Evolutionary conservation across 495 filamentous ascomycete genomes (phyloP).

Genomic region (Lasiosphaeris hirsuta): DNA sequence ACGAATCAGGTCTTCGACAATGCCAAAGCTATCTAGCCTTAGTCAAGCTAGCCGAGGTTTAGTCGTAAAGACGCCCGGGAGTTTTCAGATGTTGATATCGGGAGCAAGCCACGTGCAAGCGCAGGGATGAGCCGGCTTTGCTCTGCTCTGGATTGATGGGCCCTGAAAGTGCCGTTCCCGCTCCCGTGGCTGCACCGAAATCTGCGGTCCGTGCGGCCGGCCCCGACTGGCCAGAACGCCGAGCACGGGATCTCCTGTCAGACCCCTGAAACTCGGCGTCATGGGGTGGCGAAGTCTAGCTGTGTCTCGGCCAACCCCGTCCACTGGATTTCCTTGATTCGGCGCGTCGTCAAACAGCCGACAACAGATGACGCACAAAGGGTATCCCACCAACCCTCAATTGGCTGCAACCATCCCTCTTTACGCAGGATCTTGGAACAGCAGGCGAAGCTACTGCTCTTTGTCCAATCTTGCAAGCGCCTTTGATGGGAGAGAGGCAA

Average conservation of each 20-base stretch:
- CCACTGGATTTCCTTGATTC: slow-evolving; percentile 8
- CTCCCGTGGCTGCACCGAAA: background rate
- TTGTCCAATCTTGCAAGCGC: background rate
- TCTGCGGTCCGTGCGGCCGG: slow-evolving; percentile 4
- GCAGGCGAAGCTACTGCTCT: background rate
- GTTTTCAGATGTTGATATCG: too few species aligned
- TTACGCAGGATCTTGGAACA: background rate
- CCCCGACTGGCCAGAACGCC: background rate
- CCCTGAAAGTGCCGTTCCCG: too few species aligned
- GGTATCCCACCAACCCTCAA: background rate
- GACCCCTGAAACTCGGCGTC: slow-evolving; percentile 9
- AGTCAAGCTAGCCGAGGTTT: too few species aligned
- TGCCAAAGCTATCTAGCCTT: too few species aligned
- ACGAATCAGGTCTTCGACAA: too few species aligned
- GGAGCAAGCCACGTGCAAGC: too few species aligned
- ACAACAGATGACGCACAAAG: slow-evolving; percentile 5
- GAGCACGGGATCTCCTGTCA: background rate
- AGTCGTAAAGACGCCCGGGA: too few species aligned
- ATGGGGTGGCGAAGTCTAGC: slow-evolving; percentile 7
- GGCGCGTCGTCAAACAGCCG: background rate
- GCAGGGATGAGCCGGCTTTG: too few species aligned
- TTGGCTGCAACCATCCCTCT: background rate
- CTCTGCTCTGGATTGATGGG: too few species aligned
- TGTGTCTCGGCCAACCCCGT: background rate
- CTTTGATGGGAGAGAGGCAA: background rate